Evolutionary conservation across 176 grass and related monocot genomes (phyloP).

Genomic region (Thinopyrum elongatum): DNA sequence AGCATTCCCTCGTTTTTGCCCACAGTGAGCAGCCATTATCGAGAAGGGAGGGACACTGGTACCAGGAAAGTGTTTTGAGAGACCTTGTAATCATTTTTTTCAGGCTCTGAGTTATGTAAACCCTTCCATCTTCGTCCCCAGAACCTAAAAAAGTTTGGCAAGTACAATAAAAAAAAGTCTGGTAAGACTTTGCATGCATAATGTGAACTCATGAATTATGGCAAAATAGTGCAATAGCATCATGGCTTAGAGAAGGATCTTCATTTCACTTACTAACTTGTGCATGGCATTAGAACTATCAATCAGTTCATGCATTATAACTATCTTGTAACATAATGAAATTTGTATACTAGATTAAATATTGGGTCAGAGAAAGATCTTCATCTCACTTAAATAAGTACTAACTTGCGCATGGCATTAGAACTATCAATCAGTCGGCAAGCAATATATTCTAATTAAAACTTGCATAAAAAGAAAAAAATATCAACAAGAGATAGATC

Average conservation of each 20-base stretch:
- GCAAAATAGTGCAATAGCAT: conserved; percentile 1
- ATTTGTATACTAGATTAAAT: not conserved
- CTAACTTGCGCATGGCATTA: not conserved
- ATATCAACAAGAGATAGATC: not conserved
- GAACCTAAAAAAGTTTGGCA: conserved; percentile 41
- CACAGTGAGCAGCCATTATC: conserved; percentile 18
- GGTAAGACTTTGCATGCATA: conserved; percentile 9
- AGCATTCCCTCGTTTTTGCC: not conserved
- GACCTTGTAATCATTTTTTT: conserved; percentile 18
- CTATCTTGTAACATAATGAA: not conserved
- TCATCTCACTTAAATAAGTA: conserved; percentile 12
- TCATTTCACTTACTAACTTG: no score
- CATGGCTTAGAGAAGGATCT: conserved; percentile 22
- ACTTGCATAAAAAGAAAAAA: conserved; percentile 17
- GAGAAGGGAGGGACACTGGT: conserved; percentile 21
- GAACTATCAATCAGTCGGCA: not conserved
- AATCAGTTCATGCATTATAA: no score
- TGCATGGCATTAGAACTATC: no score
- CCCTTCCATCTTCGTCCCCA: conserved; percentile 19
- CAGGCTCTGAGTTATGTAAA: conserved; percentile 2
- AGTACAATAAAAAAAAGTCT: conserved; percentile 17
- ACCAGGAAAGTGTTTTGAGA: conserved; percentile 27
- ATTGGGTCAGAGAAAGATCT: not conserved
- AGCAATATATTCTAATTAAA: not conserved
- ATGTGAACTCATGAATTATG: not conserved